Conservation (phyloP, 495 filamentous ascomycete genomes). For the Glutinoglossum americanum region DNA sequence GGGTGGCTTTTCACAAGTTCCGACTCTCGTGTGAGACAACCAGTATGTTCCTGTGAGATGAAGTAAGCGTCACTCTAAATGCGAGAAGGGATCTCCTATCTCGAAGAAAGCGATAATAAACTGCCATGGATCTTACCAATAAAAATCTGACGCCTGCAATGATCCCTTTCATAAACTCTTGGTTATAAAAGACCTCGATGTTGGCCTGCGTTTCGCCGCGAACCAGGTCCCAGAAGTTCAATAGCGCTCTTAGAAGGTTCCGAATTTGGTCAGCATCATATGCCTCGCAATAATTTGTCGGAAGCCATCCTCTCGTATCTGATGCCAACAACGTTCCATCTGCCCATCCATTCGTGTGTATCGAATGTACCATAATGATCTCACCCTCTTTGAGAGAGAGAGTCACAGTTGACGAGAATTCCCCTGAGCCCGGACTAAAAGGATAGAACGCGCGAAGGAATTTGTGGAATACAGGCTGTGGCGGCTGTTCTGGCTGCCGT, state of each 20-base stretch:
- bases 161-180: slow-evolving; percentile 76
- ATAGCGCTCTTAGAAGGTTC: slow-evolving; percentile 63
- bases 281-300: slow-evolving; percentile 93
- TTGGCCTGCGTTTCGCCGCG: slow-evolving; percentile 40
- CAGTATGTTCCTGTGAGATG: slow-evolving; percentile 49
- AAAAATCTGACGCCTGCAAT: slow-evolving; percentile 84
- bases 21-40: slow-evolving; percentile 71
- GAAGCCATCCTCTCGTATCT: slow-evolving; percentile 84
- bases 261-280: slow-evolving; percentile 77
- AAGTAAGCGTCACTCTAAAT: slow-evolving; percentile 6
- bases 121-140: slow-evolving; percentile 36
- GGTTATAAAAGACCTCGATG: slow-evolving; percentile 53
- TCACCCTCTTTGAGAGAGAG: slow-evolving; percentile 76
- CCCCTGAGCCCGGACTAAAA: slow-evolving; percentile 59
- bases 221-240: slow-evolving; percentile 84
- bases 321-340: slow-evolving; percentile 86
- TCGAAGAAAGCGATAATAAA: background rate
- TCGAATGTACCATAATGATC: slow-evolving; percentile 82
- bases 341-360: slow-evolving; percentile 97
- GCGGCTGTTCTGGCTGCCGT: background rate
- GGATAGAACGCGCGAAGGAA: slow-evolving; percentile 93
- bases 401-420: slow-evolving; percentile 58
- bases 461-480: slow-evolving; percentile 61
- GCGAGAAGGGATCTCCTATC: slow-evolving; percentile 15
- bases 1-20: slow-evolving; percentile 49